Percentiles rank a stretch among this genome's conserved stretches.
These are phyloP conservation scores for Nicotiana tomentosiformis DNA, from an alignment of 257 asterid genomes.

Conservation along the genomic window DNA sequence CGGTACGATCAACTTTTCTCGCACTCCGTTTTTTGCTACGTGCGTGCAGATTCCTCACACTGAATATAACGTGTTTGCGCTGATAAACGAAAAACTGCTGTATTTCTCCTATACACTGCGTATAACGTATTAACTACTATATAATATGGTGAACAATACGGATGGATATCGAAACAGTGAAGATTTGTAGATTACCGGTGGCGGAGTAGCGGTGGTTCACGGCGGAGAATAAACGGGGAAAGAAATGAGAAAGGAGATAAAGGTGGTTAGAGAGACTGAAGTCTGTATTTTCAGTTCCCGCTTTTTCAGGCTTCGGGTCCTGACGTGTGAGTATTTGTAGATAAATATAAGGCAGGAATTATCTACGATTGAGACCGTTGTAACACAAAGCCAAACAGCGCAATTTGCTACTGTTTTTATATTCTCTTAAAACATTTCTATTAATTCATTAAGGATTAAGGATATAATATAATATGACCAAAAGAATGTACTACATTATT, in stretches of 20 bases:
- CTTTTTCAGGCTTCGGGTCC: conserved; percentile 32
- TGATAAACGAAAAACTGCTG: background rate
- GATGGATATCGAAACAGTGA: background rate
- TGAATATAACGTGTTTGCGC: background rate
- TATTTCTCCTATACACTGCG: background rate
- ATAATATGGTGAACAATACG: background rate
- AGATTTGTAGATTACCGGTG: background rate
- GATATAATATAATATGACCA: no score
- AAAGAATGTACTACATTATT: no score
- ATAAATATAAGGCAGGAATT: background rate
- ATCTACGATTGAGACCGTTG: background rate
- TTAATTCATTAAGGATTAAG: no score
- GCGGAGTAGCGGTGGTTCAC: conserved; percentile 17
- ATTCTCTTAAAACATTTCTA: no score
- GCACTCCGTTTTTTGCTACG: background rate
- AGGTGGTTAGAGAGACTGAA: conserved; percentile 9
- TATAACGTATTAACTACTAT: background rate
- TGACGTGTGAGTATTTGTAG: background rate
- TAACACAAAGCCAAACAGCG: background rate
- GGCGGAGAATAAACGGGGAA: conserved; percentile 17
- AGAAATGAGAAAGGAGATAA: conserved; percentile 2
- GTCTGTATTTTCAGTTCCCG: conserved; percentile 42
- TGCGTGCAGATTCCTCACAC: background rate
- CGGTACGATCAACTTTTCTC: background rate
- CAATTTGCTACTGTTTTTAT: background rate